These are phyloP conservation scores for Boletellus sp. DNA, from an alignment of 768 basidiomycete species.

Conservation along the genomic window DNA sequence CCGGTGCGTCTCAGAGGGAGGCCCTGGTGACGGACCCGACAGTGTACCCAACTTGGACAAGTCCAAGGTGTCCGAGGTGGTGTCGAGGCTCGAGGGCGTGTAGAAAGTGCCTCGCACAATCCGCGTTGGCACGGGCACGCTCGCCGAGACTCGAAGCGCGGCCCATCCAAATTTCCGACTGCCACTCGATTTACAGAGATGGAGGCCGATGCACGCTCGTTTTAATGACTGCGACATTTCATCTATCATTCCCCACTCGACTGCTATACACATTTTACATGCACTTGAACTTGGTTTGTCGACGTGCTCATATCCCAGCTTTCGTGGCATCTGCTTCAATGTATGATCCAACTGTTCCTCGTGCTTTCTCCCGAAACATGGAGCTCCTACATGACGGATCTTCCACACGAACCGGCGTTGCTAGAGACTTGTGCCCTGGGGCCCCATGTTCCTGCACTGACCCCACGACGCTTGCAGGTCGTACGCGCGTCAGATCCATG, in stretches of 20 bases:
- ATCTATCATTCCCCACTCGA: not conserved
- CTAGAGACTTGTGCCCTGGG: no score
- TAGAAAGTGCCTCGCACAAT: conserved; percentile 5
- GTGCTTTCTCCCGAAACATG: no score
- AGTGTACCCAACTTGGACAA: conserved; percentile 48
- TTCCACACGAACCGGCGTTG: no score
- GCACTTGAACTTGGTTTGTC: not conserved
- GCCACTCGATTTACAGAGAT: no score
- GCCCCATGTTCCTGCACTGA: no score
- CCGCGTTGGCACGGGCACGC: not conserved
- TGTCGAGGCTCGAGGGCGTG: conserved; percentile 29
- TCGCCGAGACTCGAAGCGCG: no score
- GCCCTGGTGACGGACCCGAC: conserved; percentile 25
- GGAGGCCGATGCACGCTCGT: not conserved
- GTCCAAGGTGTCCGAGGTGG: conserved; percentile 43
- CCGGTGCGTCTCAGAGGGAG: conserved; percentile 57
- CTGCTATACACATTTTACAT: not conserved
- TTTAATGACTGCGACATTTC: not conserved
- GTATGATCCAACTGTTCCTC: no score
- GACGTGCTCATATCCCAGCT: not conserved
- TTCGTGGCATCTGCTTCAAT: not conserved
- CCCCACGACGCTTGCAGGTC: no score
- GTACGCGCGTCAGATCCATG: no score
- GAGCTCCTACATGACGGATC: no score
- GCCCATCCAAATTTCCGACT: no score